Evolutionary conservation across 257 asterid genomes (phyloP).

Genomic region (Sherardia arvensis): DNA sequence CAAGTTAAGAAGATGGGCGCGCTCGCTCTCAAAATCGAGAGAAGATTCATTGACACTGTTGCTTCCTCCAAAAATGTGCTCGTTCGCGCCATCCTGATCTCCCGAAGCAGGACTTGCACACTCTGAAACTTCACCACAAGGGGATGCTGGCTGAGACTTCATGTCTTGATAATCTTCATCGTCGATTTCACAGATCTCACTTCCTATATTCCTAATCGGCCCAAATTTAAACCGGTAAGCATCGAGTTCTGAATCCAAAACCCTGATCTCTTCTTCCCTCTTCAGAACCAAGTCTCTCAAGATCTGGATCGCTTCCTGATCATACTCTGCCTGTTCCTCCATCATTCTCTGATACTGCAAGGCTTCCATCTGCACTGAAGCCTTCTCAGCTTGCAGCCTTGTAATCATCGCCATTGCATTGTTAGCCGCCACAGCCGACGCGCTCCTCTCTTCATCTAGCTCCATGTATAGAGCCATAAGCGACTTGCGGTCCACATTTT

Average conservation of each 20-base stretch:
- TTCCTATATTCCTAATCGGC: conserved; percentile 31
- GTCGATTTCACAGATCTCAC: conserved; percentile 66
- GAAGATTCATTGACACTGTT: conserved; percentile 28
- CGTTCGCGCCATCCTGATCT: conserved; percentile 22
- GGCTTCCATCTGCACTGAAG: conserved; percentile 98
- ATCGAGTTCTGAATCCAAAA: conserved; percentile 50
- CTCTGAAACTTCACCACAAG: conserved; percentile 39
- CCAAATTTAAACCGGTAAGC: conserved; percentile 50
- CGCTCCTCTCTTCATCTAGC: conserved; percentile 86
- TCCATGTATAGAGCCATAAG: conserved; percentile 72
- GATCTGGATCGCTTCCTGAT: conserved; percentile 64
- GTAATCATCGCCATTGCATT: conserved; percentile 99
- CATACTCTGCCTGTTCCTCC: conserved; percentile 95
- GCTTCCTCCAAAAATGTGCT: conserved; percentile 15
- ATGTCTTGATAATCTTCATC: conserved; percentile 53
- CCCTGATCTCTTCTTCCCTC: conserved; percentile 58
- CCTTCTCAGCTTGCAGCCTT: conserved; percentile 84
- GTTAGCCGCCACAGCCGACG: conserved; percentile 91
- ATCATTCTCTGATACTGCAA: conserved; percentile 95
- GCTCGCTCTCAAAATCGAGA: conserved; percentile 54
- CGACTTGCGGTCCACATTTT: conserved; percentile 52
- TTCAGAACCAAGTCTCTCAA: conserved; percentile 49
- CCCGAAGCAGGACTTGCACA: conserved; percentile 29
- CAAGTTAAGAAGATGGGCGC: conserved; percentile 38
- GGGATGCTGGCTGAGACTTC: conserved; percentile 44